phyloP scores from a whole-genome alignment of 2,329 filamentous ascomycete genomes.

The Fusarium sp. region DNA sequence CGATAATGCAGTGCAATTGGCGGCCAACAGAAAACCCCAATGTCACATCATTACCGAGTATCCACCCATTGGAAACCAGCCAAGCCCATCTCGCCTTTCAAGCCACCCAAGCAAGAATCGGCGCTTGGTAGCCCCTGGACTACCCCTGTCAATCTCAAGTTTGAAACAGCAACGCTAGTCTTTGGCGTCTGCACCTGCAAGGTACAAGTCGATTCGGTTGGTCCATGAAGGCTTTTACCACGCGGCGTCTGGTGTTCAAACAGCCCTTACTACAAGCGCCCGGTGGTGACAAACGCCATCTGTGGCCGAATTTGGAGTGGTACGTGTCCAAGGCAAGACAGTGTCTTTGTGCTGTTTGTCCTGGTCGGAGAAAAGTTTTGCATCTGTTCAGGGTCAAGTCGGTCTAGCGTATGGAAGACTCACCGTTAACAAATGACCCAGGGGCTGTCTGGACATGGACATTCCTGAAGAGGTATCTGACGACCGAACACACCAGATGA shows the following conservation, averaged over 20 bases:
- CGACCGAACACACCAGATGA: conserved; percentile 38
- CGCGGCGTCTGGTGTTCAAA: conserved; percentile 21
- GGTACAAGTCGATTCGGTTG: conserved; percentile 37
- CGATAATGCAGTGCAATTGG: conserved; percentile 26
- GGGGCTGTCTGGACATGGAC: conserved; percentile 40
- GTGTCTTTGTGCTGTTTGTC: conserved; percentile 8
- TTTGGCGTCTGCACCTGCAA: conserved; percentile 36
- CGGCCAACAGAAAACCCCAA: conserved; percentile 24
- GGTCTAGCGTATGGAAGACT: neutral
- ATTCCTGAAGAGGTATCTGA: conserved; percentile 39
- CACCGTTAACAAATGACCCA: conserved; percentile 25
- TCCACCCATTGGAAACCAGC: conserved; percentile 42
- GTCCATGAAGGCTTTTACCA: conserved; percentile 18
- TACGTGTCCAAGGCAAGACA: conserved; percentile 1
- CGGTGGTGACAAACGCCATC: conserved; percentile 10
- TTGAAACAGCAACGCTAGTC: conserved; percentile 39
- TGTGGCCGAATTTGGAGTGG: conserved; percentile 11
- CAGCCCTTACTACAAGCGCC: conserved; percentile 35
- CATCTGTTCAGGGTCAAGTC: conserved; percentile 4
- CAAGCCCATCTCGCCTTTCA: conserved; percentile 14
- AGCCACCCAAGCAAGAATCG: conserved; percentile 28
- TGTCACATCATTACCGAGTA: conserved; percentile 30
- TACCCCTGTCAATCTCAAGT: conserved; percentile 28
- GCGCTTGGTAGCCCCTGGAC: conserved; percentile 38
- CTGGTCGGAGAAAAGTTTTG: conserved; percentile 17